Evolutionary conservation across 2,329 filamentous ascomycete genomes (phyloP), one percentile per base, ranked within the genome.

Genomic region (Claviceps capensis): DNA sequence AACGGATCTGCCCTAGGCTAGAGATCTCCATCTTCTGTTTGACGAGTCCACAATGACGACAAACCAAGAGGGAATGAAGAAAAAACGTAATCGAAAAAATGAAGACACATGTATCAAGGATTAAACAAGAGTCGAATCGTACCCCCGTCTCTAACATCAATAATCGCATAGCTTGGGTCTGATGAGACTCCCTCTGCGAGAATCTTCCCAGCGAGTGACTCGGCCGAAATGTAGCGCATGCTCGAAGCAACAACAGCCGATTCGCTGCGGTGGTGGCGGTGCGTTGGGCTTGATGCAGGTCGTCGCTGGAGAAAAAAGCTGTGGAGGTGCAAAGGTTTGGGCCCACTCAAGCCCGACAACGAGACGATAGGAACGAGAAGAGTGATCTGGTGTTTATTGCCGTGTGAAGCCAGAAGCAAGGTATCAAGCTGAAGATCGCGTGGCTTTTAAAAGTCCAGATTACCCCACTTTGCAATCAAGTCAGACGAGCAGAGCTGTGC

Each of bases 111-210:
- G 30, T 34, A 9, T 34, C 9, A 41, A 34, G 8, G 19, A 2
- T 48, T 30, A 17, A 19, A 22, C 17, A 36, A 14, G 19, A 44
- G 57, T 23, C 30, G 4, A 9, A 49, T 62, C 70, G 51, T 67
- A 86, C 84, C 85, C 58, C 83, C 82, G 66, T 96, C 93, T 53
- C 93, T 82, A 7, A 97, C 93, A 66, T 97, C 93, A 53, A 97
- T 78, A 40, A 97, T 74, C 9, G 87, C 87, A 53, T 89, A 75
- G 61, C 66, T 69, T 52, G 65, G 69, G 53, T 71, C 65, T 49
- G 63, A 57, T 34, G 62, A 60, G 50, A 71, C 62, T 38, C 61
- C 67, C 59, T 74, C 70, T 14, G 74, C 72, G 23, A 82, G 74
- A 16, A 91, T 75, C 49, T 81, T 73, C 19, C 78, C 69, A 0